These are phyloP conservation scores for Colletotrichum nymphaeae DNA, from an alignment of 2,329 filamentous ascomycete genomes.

Conservation along the genomic window DNA sequence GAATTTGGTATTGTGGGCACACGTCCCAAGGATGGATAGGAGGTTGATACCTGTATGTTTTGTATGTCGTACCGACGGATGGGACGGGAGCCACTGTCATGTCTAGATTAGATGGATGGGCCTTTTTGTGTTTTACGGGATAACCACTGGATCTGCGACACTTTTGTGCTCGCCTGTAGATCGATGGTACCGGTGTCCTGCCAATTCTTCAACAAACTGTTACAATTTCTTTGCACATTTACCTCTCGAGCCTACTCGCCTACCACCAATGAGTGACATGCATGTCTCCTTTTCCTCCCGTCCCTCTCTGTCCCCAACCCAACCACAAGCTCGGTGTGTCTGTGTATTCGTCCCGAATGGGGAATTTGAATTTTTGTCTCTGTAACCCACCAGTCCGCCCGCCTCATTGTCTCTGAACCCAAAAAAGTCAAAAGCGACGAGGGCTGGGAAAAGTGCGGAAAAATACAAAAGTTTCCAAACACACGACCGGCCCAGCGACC, in stretches of 20 bases:
- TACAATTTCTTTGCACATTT: not conserved
- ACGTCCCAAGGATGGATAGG: not conserved
- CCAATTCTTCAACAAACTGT: not conserved
- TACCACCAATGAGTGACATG: not conserved
- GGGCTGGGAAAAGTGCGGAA: no score
- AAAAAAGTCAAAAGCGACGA: not conserved
- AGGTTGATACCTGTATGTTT: not conserved
- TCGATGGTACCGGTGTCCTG: not conserved
- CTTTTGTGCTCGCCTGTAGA: not conserved
- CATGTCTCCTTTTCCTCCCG: not conserved
- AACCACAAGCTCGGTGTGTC: no score
- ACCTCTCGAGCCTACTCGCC: not conserved
- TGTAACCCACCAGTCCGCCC: not conserved
- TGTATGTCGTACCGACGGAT: not conserved
- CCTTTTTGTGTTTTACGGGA: not conserved
- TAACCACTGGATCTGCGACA: not conserved
- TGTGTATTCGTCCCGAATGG: not conserved
- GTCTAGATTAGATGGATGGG: not conserved
- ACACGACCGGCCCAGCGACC: no score
- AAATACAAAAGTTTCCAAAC: no score
- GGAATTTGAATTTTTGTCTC: not conserved
- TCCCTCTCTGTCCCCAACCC: no score
- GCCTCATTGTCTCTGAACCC: not conserved
- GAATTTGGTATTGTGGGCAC: not conserved
- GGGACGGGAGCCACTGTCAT: not conserved